Base-by-base conservation (phyloP, 192 early-diverging fungal genomes). In the Gamsiella multidivaricata region DNA sequence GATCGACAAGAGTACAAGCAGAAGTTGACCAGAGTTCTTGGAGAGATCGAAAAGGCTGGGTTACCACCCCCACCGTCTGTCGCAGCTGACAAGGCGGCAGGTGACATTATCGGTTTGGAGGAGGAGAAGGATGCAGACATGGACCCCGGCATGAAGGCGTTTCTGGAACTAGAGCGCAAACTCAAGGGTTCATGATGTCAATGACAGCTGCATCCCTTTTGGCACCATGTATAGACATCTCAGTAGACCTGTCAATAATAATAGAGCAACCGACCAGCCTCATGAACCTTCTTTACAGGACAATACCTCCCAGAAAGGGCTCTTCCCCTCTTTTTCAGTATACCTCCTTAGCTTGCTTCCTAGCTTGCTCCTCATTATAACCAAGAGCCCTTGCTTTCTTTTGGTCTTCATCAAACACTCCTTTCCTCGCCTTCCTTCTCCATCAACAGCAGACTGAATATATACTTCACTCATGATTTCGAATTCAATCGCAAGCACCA, bases 61-160 rank as follows among this genome's bases (percentile, higher is more conserved):
- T 28, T 78, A 2, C 65, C 74, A 18, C 74, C 65, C 4, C 74
- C 66, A 45, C 74, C 65, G 23, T 36, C 45, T 28, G 15, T 63
- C 15, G 31, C 2, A 8, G 25, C 46, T 3, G 22, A 18, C 32
- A 32, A 20, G 31, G 42, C 8, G 6, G 43, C 25, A 37, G 29
- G 37, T 5, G 37, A 26, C 22, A 15, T 0, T 7, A n/a, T n/a
- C n/a, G n/a, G n/a, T n/a, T n/a, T n/a, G n/a, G n/a, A n/a, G n/a
- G 57, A 63, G 46, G 71, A 80, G 20, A 73, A 53, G 17, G 69
- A 76, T 1, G 64, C 79, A 23, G 81, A 84, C 33, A 80, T 86
- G 66, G 81, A 86, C 51, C 83, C 85, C n/a, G 60, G 81, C 20
- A 82, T 86, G 71, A 84, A 84, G 55, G 85, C 85, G 3, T 84